Evolutionary conservation across 306 rosid species (phyloP), one percentile per base, ranked within the genome.

Genomic region (Castanea mollissima): DNA sequence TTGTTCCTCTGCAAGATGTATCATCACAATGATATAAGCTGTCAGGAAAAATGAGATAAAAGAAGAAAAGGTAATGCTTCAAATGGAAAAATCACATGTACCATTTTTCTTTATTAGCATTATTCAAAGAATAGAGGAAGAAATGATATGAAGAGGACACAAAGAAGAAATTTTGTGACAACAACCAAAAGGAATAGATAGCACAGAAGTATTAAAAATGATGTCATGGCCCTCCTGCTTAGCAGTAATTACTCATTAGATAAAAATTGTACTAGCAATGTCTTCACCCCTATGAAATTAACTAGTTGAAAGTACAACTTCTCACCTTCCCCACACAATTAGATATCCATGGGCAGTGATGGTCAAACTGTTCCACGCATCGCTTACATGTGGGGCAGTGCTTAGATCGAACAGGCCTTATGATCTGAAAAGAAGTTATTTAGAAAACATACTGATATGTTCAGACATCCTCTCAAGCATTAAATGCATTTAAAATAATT

Each of bases 291-390:
- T 80, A 20, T 54, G 71, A 38, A 68, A 10, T 49, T 49, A 32
- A 55, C 63, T 75, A 58, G 70, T 18, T 76, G 63, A 74, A 25
- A 70, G 38, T 73, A 77, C 46, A 71, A 59, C 59, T 68, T 76
- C 85, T 83, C 80, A 95, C 99, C 94, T 90, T 95, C 76, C 99
- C 99, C 81, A 92, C 99, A 79, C 99, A 95, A 83, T 91, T 95
- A 84, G 99, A 95, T 86, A 95, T 95, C 99, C 99, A 95, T 5
- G 99, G 99, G 85, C 99, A 95, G 64, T 95, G 99, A 83, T 92
- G 99, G 85, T 95, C 99, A 76, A 95, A 95, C 89, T 95, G 99
- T 74, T 92, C 98, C 75, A 95, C 96, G 51, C 99, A 95, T 75
- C 93, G 88, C 54, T 92, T 92, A 86, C 99, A 95, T 15, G 92